Base-by-base conservation (phyloP, 176 grass and related monocot species). In the Phyllostachys edulis region DNA sequence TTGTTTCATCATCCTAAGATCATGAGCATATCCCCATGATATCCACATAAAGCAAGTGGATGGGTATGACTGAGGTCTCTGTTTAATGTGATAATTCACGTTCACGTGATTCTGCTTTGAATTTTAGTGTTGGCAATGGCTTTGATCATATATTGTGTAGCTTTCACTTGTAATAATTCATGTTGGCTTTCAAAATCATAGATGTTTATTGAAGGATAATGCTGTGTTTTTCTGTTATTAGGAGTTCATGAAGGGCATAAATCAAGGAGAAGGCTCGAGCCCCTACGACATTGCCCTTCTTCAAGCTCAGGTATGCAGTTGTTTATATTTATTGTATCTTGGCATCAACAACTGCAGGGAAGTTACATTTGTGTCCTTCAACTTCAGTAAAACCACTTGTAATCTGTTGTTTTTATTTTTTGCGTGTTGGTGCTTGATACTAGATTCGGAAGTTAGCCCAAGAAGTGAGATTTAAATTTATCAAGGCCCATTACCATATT, bases 361-460 rank as follows among this genome's bases (percentile, higher is more conserved):
- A 51, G 15, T 85, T 67, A 44, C 21, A 27, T 3, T 36, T 69
- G 4, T 7, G 32, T 37, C 14, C 21, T 90, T 88, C 26, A 44
- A 49, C 51, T 82, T 85, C 26, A 44, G 24, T 82, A 60, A 32
- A 74, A 65, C 78, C 8, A 66, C 32, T 26, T 44, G 17, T 61
- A 23, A 17, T 62, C 15, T 26, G 0, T 74, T 23, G 2, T 87
- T 27, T 70, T 29, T 70, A 26, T 81, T 80, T 55, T 73, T 56
- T 56, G 21, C 12, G n/a, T 85, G 38, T 5, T 82, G 34, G 14
- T 67, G 61, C 37, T 88, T 84, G 34, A 75, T 68, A 85, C 56
- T 83, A 98, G 96, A 88, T 98, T 88, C 90, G 87, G 69, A 88
- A 93, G 83, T 91, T 98, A 81, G 92, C 91, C 24, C 89, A 98